These are phyloP conservation scores for Penicillium aurantiogriseum DNA, from an alignment of 2,329 filamentous ascomycete species.

Conservation along the genomic window DNA sequence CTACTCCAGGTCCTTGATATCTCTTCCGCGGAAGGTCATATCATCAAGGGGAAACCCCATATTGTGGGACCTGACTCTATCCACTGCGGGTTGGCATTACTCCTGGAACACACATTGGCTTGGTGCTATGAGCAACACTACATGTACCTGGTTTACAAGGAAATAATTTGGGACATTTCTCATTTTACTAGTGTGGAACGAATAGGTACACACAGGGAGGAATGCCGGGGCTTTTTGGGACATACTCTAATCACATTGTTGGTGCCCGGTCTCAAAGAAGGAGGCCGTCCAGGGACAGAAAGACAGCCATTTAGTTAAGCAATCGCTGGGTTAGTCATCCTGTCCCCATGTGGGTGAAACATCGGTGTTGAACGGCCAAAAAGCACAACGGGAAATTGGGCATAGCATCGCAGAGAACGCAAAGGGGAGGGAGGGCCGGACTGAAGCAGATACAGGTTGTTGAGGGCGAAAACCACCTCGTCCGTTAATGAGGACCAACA, in stretches of 20 bases:
- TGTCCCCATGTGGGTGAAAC: background rate
- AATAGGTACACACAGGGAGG: background rate
- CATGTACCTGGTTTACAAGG: background rate
- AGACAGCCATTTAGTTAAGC: background rate
- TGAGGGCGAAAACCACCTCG: background rate
- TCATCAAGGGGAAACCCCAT: background rate
- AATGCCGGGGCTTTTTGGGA: background rate
- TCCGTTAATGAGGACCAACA: background rate
- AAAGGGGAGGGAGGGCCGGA: background rate
- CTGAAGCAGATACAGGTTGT: background rate
- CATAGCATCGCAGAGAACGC: background rate
- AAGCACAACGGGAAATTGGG: background rate
- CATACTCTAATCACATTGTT: background rate
- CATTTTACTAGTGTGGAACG: background rate
- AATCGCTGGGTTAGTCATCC: constrained; percentile 1
- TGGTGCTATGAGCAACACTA: background rate
- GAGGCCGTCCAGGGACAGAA: background rate
- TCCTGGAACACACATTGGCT: background rate
- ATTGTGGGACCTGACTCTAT: background rate
- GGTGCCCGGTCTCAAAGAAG: background rate
- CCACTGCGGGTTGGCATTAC: background rate
- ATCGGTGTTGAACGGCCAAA: background rate
- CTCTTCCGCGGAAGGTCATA: background rate
- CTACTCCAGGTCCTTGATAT: constrained; percentile 37
- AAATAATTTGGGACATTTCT: background rate